phyloP scores from a whole-genome alignment of 495 filamentous ascomycete species.

The Hypoxylon crocopeplum region DNA sequence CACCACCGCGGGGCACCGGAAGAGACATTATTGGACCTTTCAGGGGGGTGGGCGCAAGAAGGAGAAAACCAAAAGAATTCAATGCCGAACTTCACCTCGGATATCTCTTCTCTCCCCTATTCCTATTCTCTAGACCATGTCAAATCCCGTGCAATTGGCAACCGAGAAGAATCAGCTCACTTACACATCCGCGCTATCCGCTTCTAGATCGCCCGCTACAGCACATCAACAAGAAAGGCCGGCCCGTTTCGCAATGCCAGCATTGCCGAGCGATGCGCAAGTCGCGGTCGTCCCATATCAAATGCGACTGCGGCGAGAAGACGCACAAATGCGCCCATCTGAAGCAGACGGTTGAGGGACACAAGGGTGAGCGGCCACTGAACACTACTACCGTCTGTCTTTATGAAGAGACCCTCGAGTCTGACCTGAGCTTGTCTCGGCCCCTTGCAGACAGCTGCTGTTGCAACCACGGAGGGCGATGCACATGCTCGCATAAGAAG shows the following conservation, averaged over 20 bases:
- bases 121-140: not conserved
- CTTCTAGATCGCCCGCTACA: slow-evolving; percentile 87
- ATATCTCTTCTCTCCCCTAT: not conserved
- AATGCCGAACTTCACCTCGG: slow-evolving; percentile 9
- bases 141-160: not conserved
- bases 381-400: slow-evolving; percentile 3
- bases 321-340: slow-evolving; percentile 73
- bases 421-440: slow-evolving; percentile 53
- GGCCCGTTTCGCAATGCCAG: slow-evolving; percentile 96
- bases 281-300: slow-evolving; percentile 92
- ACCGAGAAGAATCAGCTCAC: slow-evolving; percentile 11
- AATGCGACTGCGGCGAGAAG: slow-evolving; percentile 98
- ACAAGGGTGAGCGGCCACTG: slow-evolving; percentile 57
- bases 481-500: slow-evolving; percentile 91
- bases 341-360: slow-evolving; percentile 59
- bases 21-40: slow-evolving; percentile 23
- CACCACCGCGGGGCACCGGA: slow-evolving; percentile 43
- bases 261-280: slow-evolving; percentile 98
- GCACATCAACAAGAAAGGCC: slow-evolving; percentile 98
- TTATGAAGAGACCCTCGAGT: slow-evolving; percentile 34
- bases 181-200: slow-evolving; percentile 40
- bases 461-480: slow-evolving; percentile 90
- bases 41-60: not conserved
- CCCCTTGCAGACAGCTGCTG: slow-evolving; percentile 74
- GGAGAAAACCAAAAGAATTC: not conserved